Conservation (phyloP, 2,329 filamentous ascomycete genomes). For the Clonostachys rosea region DNA sequence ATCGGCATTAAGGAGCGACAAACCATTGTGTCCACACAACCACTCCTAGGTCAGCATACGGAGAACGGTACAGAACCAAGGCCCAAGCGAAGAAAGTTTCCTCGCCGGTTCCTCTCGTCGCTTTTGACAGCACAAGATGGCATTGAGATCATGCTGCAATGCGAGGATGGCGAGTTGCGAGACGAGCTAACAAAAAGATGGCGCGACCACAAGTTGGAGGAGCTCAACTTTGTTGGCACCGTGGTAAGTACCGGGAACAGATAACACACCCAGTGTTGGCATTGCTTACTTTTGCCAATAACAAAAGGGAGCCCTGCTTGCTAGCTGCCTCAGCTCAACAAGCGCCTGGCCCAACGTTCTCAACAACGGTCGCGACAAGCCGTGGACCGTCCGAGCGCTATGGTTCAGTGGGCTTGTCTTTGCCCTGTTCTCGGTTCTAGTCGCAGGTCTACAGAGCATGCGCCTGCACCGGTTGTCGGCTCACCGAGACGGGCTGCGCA, state of each 20-base stretch:
- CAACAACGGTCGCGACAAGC: conserved; percentile 22
- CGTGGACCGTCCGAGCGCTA: conserved; percentile 31
- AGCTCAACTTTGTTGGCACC: conserved; percentile 33
- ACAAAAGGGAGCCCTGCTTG: conserved; percentile 22
- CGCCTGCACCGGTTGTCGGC: conserved; percentile 32
- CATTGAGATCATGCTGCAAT: conserved; percentile 1
- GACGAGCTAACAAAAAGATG: conserved; percentile 27
- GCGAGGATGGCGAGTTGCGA: conserved; percentile 2
- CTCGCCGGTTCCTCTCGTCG: too few relatives aligned
- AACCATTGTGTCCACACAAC: too few relatives aligned
- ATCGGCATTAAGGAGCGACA: too few relatives aligned
- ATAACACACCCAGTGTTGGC: neutral
- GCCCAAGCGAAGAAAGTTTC: too few relatives aligned
- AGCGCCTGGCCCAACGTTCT: conserved; percentile 35
- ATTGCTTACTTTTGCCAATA: neutral
- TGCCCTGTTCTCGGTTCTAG: conserved; percentile 42
- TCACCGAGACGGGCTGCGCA: conserved; percentile 25
- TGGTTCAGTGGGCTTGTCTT: conserved; percentile 40
- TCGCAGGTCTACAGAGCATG: conserved; percentile 33
- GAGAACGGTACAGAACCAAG: too few relatives aligned
- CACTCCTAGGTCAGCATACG: too few relatives aligned
- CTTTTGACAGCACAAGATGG: neutral
- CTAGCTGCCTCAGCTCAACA: conserved; percentile 32
- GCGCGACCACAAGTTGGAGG: conserved; percentile 29
- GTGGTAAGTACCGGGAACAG: conserved; percentile 11